Conservation (phyloP, 2,329 filamentous ascomycete species). For the Paracoccidioides lutzii region DNA sequence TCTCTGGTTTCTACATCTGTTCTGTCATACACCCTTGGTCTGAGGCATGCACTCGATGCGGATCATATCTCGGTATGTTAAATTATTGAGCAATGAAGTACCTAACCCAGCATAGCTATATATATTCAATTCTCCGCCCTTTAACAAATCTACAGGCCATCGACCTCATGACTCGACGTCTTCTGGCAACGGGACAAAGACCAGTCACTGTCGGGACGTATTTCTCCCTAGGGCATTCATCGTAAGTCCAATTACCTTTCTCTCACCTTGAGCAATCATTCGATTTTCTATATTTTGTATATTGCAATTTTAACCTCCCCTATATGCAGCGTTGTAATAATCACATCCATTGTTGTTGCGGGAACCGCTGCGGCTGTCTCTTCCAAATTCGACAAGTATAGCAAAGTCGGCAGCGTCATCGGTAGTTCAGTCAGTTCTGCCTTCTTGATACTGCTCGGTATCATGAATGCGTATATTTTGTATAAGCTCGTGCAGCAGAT, state of each 20-base stretch:
- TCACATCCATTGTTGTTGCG: slow-evolving; percentile 84
- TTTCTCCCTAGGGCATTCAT: slow-evolving; percentile 87
- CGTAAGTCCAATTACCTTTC: slow-evolving; percentile 28
- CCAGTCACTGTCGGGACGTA: slow-evolving; percentile 90
- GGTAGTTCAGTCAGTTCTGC: slow-evolving; percentile 76
- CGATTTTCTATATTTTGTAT: neutral
- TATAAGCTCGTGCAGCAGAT: slow-evolving; percentile 62
- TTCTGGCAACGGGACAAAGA: slow-evolving; percentile 71
- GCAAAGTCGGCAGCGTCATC: slow-evolving; percentile 71
- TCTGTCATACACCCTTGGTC: slow-evolving; percentile 74
- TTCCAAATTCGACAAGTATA: slow-evolving; percentile 67
- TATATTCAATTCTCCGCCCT: slow-evolving; percentile 18
- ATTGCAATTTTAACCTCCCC: slow-evolving; percentile 2
- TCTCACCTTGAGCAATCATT: neutral
- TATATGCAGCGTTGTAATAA: slow-evolving; percentile 54
- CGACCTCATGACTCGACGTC: slow-evolving; percentile 81
- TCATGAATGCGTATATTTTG: slow-evolving; percentile 77
- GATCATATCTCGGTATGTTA: slow-evolving; percentile 61
- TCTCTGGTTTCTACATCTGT: slow-evolving; percentile 65
- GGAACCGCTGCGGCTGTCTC: slow-evolving; percentile 77
- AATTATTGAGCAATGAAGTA: neutral
- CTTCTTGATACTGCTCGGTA: slow-evolving; percentile 68
- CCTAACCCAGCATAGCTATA: neutral
- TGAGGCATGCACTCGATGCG: slow-evolving; percentile 94
- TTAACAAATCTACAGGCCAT: slow-evolving; percentile 46